phyloP scores from a whole-genome alignment of 2,329 filamentous ascomycete species.

The Leptographium galeiforme region DNA sequence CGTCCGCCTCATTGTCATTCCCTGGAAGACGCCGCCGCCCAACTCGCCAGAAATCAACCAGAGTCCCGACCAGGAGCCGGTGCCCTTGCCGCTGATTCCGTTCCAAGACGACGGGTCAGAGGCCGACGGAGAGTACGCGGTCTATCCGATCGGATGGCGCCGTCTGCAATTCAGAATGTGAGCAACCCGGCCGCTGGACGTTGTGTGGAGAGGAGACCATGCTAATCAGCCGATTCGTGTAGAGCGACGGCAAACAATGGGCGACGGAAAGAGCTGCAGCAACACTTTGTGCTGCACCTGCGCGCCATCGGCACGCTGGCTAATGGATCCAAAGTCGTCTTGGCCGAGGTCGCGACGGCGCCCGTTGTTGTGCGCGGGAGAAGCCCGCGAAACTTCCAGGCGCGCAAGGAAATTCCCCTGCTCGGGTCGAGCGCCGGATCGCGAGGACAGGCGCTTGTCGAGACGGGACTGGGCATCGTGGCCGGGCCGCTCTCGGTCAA shows the following conservation, averaged over 20 bases:
- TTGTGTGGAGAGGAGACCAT: too few species aligned
- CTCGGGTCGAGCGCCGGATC: constrained; percentile 64
- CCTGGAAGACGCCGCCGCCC: constrained; percentile 90
- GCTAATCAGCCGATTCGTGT: not conserved
- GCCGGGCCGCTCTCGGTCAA: constrained; percentile 42
- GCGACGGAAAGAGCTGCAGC: constrained; percentile 83
- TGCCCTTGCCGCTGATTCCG: constrained; percentile 61
- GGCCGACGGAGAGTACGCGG: constrained; percentile 66
- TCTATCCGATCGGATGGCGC: constrained; percentile 89
- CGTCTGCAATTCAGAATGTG: constrained; percentile 79
- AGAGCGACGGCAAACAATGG: constrained; percentile 94
- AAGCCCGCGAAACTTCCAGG: constrained; percentile 89
- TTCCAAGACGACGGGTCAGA: constrained; percentile 46
- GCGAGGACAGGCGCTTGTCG: constrained; percentile 61
- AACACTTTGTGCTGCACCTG: constrained; percentile 84
- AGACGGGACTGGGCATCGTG: constrained; percentile 47
- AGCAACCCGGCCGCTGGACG: constrained; percentile 15
- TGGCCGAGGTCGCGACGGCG: constrained; percentile 75
- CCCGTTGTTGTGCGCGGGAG: constrained; percentile 88
- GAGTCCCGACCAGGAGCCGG: constrained; percentile 68
- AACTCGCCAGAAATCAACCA: constrained; percentile 56
- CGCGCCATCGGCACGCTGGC: constrained; percentile 75
- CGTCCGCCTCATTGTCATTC: constrained; percentile 89
- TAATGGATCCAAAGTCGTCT: constrained; percentile 66
- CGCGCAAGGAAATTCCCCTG: constrained; percentile 82